Percentiles rank a stretch among this genome's conserved stretches.
Conservation (phyloP, 1,284 basidiomycete species). For the Tilletia indica region DNA sequence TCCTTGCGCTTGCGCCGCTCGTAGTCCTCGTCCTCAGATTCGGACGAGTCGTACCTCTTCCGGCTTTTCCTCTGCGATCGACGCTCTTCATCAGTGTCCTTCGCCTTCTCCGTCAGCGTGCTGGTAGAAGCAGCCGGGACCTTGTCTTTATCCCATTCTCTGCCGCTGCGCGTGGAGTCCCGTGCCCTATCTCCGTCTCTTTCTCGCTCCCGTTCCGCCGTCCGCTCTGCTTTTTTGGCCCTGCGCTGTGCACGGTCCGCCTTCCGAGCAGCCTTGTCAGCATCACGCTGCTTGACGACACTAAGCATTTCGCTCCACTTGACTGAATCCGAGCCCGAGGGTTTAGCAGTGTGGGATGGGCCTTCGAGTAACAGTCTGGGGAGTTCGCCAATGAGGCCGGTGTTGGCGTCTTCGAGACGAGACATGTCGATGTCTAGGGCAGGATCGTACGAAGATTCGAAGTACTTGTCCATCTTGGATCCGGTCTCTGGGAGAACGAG, state of each 20-base stretch:
- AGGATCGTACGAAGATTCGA: constrained; percentile 34
- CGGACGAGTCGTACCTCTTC: too few relatives aligned
- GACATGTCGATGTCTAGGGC: constrained; percentile 19
- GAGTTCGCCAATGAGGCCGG: constrained; percentile 9
- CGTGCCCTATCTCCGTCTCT: not conserved
- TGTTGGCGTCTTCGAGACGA: not conserved
- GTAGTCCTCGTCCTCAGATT: too few relatives aligned
- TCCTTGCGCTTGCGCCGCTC: too few relatives aligned
- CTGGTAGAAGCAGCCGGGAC: too few relatives aligned
- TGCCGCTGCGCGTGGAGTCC: not conserved
- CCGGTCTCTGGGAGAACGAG: not conserved
- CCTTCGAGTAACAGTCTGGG: not conserved
- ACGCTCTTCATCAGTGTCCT: not conserved
- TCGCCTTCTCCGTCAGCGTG: not conserved
- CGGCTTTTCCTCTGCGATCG: too few relatives aligned
- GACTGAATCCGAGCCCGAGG: not conserved
- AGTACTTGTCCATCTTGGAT: constrained; percentile 51
- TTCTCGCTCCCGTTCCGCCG: not conserved
- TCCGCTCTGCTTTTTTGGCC: not conserved
- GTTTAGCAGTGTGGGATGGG: not conserved
- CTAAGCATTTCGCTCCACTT: not conserved
- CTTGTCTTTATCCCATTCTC: not conserved
- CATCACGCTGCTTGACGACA: not conserved
- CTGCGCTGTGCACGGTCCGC: not conserved
- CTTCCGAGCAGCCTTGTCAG: not conserved